These are phyloP conservation scores for Pleurotus tuoliensis DNA, from an alignment of 768 basidiomycete species.

Conservation along the genomic window DNA sequence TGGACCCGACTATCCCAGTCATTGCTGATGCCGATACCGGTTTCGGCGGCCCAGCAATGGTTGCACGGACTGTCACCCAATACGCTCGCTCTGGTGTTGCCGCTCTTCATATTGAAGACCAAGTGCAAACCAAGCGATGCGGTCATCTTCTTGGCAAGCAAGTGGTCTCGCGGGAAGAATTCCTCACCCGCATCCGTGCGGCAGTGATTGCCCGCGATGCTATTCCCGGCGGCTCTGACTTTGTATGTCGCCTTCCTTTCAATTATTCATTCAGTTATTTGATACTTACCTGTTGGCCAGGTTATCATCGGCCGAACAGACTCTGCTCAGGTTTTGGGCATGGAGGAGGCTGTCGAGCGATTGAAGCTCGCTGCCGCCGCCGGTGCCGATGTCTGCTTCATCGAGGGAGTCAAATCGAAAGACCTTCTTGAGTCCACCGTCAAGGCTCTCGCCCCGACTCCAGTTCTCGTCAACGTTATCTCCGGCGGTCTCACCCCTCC, in stretches of 20 bases:
- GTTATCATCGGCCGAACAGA: conserved; percentile 52
- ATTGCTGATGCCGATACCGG: conserved; percentile 59
- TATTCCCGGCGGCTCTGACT: conserved; percentile 27
- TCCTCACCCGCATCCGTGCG: conserved; percentile 48
- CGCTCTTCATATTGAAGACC: conserved; percentile 54
- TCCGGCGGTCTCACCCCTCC: conserved; percentile 48
- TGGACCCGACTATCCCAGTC: conserved; percentile 42
- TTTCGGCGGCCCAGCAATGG: conserved; percentile 52
- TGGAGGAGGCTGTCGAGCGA: conserved; percentile 46
- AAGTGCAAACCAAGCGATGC: conserved; percentile 51
- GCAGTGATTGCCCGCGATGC: conserved; percentile 45
- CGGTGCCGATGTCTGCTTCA: conserved; percentile 48
- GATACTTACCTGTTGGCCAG: conserved; percentile 8
- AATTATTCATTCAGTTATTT: conserved; percentile 6
- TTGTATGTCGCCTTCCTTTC: conserved; percentile 32
- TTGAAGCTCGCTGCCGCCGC: conserved; percentile 40
- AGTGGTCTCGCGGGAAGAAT: conserved; percentile 46
- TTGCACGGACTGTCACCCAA: conserved; percentile 48
- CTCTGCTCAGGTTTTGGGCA: conserved; percentile 45
- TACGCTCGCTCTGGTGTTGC: conserved; percentile 50
- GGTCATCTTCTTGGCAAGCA: conserved; percentile 54
- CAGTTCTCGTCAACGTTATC: conserved; percentile 47
- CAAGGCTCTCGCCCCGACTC: conserved; percentile 35
- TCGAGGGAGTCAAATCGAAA: conserved; percentile 45
- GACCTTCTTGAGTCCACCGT: conserved; percentile 41